Evolutionary conservation across 140 eudicot species (phyloP).

Genomic region (Flaveria floridana): DNA sequence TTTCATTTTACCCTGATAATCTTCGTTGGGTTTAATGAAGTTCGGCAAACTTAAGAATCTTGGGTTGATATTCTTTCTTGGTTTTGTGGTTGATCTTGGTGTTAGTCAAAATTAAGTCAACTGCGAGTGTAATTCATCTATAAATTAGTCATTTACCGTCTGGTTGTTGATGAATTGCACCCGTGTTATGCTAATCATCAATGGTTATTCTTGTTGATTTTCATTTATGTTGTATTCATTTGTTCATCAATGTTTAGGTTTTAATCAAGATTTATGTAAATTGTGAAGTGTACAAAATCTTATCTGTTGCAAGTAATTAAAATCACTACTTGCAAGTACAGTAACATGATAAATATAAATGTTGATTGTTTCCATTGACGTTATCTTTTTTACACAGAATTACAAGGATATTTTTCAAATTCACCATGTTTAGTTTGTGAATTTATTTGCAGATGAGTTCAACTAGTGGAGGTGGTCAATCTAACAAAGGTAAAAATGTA

Average conservation of each 20-base stretch:
- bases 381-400: neutral
- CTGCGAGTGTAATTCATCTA: neutral
- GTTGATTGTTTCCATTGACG: constrained; percentile 7
- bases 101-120: neutral
- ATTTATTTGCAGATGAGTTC: constrained; percentile 53
- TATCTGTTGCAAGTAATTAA: neutral
- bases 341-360: neutral
- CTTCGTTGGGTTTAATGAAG: constrained; percentile 2
- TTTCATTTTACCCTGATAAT: neutral
- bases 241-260: neutral
- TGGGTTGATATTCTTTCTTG: neutral
- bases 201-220: neutral
- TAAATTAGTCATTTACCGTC: neutral
- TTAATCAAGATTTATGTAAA: neutral
- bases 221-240: neutral
- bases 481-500: constrained; percentile 42
- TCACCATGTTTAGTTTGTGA: constrained; percentile 6
- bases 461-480: constrained; percentile 39
- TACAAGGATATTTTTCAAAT: neutral
- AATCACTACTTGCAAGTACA: neutral
- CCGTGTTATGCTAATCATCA: neutral
- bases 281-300: neutral
- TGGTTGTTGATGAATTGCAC: too few species aligned
- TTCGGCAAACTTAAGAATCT: neutral
- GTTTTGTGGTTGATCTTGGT: constrained; percentile 12